Evolutionary conservation across 139 green algal species (phyloP).

Genomic region (Chlorella ohadii): DNA sequence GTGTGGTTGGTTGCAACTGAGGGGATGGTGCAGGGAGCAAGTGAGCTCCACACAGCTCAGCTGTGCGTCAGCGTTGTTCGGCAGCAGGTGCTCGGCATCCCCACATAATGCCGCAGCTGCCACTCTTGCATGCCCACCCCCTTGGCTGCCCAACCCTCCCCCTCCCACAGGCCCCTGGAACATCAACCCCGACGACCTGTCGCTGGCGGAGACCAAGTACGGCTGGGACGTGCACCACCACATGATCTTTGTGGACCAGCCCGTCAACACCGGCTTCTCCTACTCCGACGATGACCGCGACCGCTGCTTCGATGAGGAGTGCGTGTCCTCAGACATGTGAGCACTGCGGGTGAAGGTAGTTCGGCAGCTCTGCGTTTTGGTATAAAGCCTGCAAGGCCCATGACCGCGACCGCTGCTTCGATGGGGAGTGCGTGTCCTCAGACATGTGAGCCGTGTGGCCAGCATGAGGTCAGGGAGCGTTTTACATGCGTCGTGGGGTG

Average conservation of each 20-base stretch:
- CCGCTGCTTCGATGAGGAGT: conserved; percentile 65
- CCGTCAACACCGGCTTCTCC: conserved; percentile 94
- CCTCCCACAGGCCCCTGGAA: conserved; percentile 73
- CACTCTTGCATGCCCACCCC: too few relatives aligned
- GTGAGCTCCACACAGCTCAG: too few relatives aligned
- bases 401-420: conserved; percentile 52
- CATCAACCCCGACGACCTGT: conserved; percentile 71
- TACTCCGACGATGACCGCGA: conserved; percentile 68
- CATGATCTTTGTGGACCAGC: conserved; percentile 85
- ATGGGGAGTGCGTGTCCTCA: conserved; percentile 77
- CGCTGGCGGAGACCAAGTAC: conserved; percentile 71
- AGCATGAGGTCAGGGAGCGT: too few relatives aligned
- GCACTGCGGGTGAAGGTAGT: background rate
- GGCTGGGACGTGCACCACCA: conserved; percentile 71
- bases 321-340: conserved; percentile 90
- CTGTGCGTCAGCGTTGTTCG: too few relatives aligned
- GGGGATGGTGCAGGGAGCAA: too few relatives aligned
- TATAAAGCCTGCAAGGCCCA: too few relatives aligned
- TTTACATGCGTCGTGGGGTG: too few relatives aligned
- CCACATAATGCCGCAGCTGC: too few relatives aligned
- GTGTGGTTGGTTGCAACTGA: too few relatives aligned
- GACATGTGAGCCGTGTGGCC: conserved; percentile 23
- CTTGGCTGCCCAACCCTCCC: too few relatives aligned
- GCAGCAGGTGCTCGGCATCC: too few relatives aligned
- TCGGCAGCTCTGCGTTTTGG: too few relatives aligned